Evolutionary conservation across 2,329 filamentous ascomycete genomes (phyloP).

Genomic region (Ophiocordyceps robertsii): DNA sequence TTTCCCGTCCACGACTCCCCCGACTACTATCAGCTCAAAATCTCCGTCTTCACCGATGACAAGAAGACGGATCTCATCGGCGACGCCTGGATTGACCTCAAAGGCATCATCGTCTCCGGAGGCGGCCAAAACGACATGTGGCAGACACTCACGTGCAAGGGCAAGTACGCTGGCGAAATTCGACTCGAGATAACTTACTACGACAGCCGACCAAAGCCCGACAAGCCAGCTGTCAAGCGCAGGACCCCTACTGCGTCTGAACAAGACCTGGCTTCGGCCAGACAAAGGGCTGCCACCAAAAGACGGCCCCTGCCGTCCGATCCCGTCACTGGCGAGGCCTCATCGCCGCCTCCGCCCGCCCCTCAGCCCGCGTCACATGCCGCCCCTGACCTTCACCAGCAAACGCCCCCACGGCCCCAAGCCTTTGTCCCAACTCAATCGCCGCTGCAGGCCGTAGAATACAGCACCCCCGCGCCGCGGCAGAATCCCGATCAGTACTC

Average conservation of each 20-base stretch:
- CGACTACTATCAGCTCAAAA: conserved; percentile 90
- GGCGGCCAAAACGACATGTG: conserved; percentile 91
- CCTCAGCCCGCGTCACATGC: conserved; percentile 4
- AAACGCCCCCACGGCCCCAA: conserved; percentile 33
- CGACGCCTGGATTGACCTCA: conserved; percentile 79
- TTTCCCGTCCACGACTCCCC: conserved; percentile 93
- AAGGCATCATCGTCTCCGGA: conserved; percentile 66
- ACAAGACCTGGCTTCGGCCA: conserved; percentile 22
- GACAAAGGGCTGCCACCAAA: conserved; percentile 54
- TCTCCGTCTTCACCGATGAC: conserved; percentile 96
- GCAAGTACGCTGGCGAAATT: conserved; percentile 92
- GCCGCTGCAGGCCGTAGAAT: conserved; percentile 39
- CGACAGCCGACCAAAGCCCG: conserved; percentile 70
- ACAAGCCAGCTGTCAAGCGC: conserved; percentile 50
- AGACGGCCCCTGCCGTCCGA: conserved; percentile 73
- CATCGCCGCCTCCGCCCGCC: conserved; percentile 13
- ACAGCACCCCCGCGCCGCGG: conserved; percentile 27
- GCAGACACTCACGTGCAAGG: conserved; percentile 76
- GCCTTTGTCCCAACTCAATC: conserved; percentile 36
- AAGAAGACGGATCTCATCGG: conserved; percentile 96
- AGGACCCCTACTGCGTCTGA: conserved; percentile 23
- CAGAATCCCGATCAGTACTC: conserved; percentile 23
- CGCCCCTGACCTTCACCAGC: conserved; percentile 24
- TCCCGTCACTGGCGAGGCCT: conserved; percentile 46
- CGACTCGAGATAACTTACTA: conserved; percentile 95